A percentile compares a stretch with the other conserved stretches of the same genome.
phyloP scores from a whole-genome alignment of 2,329 filamentous ascomycete species.

The Fusarium avenaceum region DNA sequence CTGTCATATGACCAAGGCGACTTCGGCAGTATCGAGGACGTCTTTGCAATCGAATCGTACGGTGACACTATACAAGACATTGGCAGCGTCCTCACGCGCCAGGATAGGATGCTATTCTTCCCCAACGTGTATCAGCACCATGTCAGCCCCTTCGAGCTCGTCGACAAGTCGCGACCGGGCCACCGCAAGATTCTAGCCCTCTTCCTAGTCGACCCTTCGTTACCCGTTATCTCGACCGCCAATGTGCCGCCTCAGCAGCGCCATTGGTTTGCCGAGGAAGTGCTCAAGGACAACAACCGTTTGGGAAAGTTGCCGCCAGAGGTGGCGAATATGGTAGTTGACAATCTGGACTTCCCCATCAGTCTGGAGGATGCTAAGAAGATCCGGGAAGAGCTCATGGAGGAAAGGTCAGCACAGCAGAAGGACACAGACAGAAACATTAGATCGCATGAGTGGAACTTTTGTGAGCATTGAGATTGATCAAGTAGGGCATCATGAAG shows the following conservation, averaged over 20 bases:
- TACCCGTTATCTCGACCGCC: constrained; percentile 59
- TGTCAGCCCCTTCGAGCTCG: constrained; percentile 65
- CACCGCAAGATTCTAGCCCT: constrained; percentile 72
- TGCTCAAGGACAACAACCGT: neutral
- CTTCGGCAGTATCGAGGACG: constrained; percentile 51
- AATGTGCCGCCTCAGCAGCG: constrained; percentile 61
- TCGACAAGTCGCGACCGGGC: constrained; percentile 65
- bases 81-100: constrained; percentile 61
- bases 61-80: constrained; percentile 53
- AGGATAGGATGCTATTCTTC: constrained; percentile 67
- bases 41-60: constrained; percentile 52
- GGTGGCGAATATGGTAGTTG: constrained; percentile 32
- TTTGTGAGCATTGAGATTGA: constrained; percentile 32
- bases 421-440: neutral
- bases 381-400: constrained; percentile 32
- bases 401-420: constrained; percentile 26
- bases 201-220: constrained; percentile 71
- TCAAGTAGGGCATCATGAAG: neutral
- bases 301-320: constrained; percentile 33
- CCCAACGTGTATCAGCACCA: constrained; percentile 67
- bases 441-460: constrained; percentile 27
- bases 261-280: constrained; percentile 53
- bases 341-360: constrained; percentile 38
- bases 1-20: constrained; percentile 54
- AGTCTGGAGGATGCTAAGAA: constrained; percentile 30